Percentiles rank a stretch among this genome's conserved stretches.
Evolutionary conservation across 2,329 filamentous ascomycete genomes (phyloP).

Genomic region (Colletotrichum sp.): DNA sequence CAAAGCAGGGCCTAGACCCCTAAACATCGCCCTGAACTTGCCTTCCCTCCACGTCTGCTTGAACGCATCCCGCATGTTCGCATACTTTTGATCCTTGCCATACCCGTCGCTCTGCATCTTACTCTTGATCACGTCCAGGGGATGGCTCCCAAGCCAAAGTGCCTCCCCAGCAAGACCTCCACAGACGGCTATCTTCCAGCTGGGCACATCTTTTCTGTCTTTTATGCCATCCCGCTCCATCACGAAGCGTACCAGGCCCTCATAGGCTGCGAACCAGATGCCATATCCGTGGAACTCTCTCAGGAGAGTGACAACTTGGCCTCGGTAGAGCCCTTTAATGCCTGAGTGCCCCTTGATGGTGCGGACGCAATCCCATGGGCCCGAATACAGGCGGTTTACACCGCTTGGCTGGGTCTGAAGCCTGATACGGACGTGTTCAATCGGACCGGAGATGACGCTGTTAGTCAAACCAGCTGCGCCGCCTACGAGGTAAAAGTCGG

Average conservation of each 20-base stretch:
- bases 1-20: background rate
- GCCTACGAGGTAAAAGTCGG: background rate
- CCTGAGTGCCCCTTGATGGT: background rate
- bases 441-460: background rate
- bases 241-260: background rate
- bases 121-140: background rate
- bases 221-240: background rate
- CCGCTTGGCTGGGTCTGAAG: background rate
- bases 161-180: background rate
- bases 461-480: background rate
- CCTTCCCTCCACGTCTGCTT: background rate
- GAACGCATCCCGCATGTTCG: background rate
- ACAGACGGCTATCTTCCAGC: background rate
- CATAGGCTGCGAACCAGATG: background rate
- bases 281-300: background rate
- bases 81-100: background rate
- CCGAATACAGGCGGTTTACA: background rate
- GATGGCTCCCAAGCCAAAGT: background rate
- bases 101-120: background rate
- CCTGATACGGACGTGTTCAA: background rate
- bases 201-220: background rate
- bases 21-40: background rate
- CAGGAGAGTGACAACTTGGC: background rate
- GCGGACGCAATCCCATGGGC: background rate
- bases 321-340: background rate